Evolutionary conservation across 371 early-diverging fungal species (phyloP), one percentile per base, ranked within the genome.

Genomic region (Lichtheimia hyalospora): DNA sequence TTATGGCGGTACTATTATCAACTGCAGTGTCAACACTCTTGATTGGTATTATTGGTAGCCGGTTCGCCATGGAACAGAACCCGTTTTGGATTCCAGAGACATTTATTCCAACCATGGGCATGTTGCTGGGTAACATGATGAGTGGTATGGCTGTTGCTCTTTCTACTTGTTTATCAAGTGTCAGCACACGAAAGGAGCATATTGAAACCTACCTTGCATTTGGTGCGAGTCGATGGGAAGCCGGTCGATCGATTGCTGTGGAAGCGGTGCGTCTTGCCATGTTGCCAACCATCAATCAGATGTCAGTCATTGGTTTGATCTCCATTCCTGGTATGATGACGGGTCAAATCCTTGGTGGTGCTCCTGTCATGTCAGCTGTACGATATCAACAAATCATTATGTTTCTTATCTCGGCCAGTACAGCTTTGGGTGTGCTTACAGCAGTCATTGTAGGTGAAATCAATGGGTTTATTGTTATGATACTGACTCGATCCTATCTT

Each of bases 261-360:
- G 91, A 92, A 46, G 86, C 94, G 3, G 82, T 94, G 52, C 77
- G 89, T 24, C 67, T 85, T 8, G 94, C 93, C 18, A 78, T 93
- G 76, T 62, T 94, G 53, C 96, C 96, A 2, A 89, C 88, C 0
- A 85, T 96, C 57, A 94, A 93, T 69, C 80, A 84, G 25, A 94
- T 95, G 95, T 84, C 89, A 24, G 87, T 92, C 41, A 89, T 89
- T 54, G 95, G 95, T 1, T 67, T 93, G 49, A 91, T 95, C 56
- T 87, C 92, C 4, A 94, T 95, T 44, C 95, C 95, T 0, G 95
- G 93, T 18, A 85, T 91, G 77, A 95, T 95, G 95, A 92, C 92
- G 0, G 95, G 95, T 63, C 94, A 94, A 68, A 87, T 94, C 50
- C 73, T 95, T 42, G 91, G 90, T 28, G 95, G 94, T 18, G 89